Percentiles rank a stretch among this genome's conserved stretches.
These are phyloP conservation scores for Trypanosoma boissoni DNA, from an alignment of 208 protist genomes.

Conservation along the genomic window DNA sequence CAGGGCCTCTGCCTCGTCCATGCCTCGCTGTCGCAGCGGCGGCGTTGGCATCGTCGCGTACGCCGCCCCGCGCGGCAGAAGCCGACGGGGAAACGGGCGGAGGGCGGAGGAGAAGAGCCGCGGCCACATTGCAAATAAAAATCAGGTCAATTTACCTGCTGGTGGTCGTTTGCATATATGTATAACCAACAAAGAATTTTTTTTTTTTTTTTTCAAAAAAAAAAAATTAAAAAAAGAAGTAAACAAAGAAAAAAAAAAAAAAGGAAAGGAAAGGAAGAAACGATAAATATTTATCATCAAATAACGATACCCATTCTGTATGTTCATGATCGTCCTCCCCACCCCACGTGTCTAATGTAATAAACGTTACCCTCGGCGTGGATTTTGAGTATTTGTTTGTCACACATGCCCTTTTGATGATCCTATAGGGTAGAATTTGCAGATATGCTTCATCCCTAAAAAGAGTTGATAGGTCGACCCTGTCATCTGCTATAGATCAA, in stretches of 20 bases:
- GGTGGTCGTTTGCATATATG: not conserved
- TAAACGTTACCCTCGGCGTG: too few species aligned
- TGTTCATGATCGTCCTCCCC: too few species aligned
- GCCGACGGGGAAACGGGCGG: not conserved
- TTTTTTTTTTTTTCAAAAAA: conserved; percentile 1
- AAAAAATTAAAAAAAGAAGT: not conserved
- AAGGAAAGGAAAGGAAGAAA: conserved; percentile 6
- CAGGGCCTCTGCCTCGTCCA: conserved; percentile 7
- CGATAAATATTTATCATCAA: too few species aligned
- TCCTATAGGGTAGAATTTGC: too few species aligned
- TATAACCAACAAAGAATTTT: not conserved
- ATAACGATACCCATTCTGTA: too few species aligned
- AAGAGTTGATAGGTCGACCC: too few species aligned
- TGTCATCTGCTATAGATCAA: too few species aligned
- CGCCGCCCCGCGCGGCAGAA: not conserved
- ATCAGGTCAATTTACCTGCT: not conserved
- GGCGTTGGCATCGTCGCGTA: not conserved
- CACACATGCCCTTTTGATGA: too few species aligned
- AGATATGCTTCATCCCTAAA: too few species aligned
- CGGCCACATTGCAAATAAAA: not conserved
- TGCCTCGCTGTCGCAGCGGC: not conserved
- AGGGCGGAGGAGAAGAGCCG: not conserved
- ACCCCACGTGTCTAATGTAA: too few species aligned
- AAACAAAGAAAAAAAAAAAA: conserved; percentile 11
- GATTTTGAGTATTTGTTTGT: too few species aligned